A percentile compares a stretch with the other conserved stretches of the same genome.
phyloP scores from a whole-genome alignment of 1,284 basidiomycete species.

The Heliocybe sulcata region DNA sequence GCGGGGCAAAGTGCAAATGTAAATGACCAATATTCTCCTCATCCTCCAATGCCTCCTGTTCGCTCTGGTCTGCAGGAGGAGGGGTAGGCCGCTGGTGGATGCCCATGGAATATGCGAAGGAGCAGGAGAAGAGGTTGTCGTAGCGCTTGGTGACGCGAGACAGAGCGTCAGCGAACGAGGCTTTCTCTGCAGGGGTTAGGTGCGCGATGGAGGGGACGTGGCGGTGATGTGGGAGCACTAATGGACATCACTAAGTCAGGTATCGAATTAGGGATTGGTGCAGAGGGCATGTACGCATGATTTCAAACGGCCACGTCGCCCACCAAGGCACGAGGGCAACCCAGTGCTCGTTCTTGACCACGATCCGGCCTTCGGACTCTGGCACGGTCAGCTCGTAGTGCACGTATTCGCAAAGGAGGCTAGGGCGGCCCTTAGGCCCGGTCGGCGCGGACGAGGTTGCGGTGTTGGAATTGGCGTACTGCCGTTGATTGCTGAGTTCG shows the following conservation, averaged over 20 bases:
- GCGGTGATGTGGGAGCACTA: constrained; percentile 74
- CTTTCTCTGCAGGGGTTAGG: constrained; percentile 54
- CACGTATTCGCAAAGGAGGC: constrained; percentile 83
- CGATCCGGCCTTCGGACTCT: constrained; percentile 51
- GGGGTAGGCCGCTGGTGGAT: constrained; percentile 78
- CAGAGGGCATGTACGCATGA: constrained; percentile 44
- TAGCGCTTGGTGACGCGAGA: constrained; percentile 68
- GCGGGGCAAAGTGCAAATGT: constrained; percentile 88
- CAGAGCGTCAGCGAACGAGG: constrained; percentile 59
- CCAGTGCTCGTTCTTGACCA: constrained; percentile 77
- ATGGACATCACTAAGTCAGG: not conserved
- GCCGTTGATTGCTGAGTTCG: constrained; percentile 54
- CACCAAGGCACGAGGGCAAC: constrained; percentile 91
- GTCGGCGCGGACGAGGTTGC: constrained; percentile 39
- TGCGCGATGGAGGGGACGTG: constrained; percentile 69
- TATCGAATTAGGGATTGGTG: not conserved
- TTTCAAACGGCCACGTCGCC: constrained; percentile 95
- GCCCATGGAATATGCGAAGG: constrained; percentile 97
- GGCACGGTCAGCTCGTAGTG: constrained; percentile 53
- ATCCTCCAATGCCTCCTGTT: constrained; percentile 17
- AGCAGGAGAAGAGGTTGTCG: constrained; percentile 81
- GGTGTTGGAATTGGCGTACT: constrained; percentile 39
- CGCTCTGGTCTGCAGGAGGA: constrained; percentile 14
- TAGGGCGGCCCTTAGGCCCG: constrained; percentile 56
- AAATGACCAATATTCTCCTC: constrained; percentile 67